Evolutionary conservation across 2,329 filamentous ascomycete genomes (phyloP).

Genomic region (Alternaria sp.): DNA sequence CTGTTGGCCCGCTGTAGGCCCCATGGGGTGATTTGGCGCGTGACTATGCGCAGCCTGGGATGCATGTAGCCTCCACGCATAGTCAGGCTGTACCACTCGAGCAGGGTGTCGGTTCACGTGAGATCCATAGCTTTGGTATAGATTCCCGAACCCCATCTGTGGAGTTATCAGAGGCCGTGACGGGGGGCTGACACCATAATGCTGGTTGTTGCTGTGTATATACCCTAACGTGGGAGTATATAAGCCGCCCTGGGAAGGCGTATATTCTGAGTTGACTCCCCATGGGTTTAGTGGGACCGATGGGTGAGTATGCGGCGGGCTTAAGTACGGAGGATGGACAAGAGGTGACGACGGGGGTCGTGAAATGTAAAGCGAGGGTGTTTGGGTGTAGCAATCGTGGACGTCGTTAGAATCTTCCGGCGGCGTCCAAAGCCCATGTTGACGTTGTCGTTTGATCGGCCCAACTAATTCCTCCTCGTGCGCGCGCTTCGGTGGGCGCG

Average conservation of each 20-base stretch:
- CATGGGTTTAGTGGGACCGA: background rate
- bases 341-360: background rate
- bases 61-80: background rate
- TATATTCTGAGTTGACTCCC: background rate
- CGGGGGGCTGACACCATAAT: rapidly evolving
- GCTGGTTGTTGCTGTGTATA: background rate
- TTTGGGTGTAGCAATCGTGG: background rate
- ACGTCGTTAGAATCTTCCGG: background rate
- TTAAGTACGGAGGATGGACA: background rate
- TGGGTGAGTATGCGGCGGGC: too few species aligned
- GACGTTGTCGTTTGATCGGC: background rate
- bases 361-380: background rate
- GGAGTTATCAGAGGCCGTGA: background rate
- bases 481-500: background rate
- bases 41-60: background rate
- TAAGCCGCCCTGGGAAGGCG: background rate
- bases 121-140: background rate
- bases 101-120: background rate
- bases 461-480: background rate
- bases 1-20: background rate
- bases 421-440: background rate
- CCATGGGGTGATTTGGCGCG: background rate
- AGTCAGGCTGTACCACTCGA: background rate
- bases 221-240: background rate
- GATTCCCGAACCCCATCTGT: background rate